Evolutionary conservation across 2,329 filamentous ascomycete genomes (phyloP), one percentile per base, ranked within the genome.

Genomic region (Epichloe uncinata): DNA sequence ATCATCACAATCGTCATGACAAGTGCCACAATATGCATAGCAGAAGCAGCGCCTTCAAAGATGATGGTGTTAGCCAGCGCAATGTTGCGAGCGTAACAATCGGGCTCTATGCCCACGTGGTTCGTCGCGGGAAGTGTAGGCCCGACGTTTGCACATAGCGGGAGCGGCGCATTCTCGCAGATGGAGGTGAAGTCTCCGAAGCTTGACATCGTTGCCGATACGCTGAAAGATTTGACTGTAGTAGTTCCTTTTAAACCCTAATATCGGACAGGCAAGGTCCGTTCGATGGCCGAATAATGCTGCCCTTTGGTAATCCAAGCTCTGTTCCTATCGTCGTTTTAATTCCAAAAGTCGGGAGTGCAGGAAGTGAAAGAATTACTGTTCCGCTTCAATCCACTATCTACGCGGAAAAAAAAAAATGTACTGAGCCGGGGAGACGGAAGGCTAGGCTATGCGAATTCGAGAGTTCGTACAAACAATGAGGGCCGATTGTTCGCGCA

Each of bases 61-160:
- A 98, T 98, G 71, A 97, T 91, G 40, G 93, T 98, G 71, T 98
- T 98, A 58, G 90, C 93, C 57, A 97, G 70, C 69, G 96, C 90
- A 67, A 98, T 91, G 61, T 93, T 94, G 52, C 93, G 83, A 52
- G 93, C 87, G 71, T 91, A 97, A 74, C 93, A 98, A 62, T 82
- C 80, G 51, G 93, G 82, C 66, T 95, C 84, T 56, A 96, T 93
- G 58, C 89, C 87, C 12, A 83, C 78, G 51, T 78, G 76, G 57
- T 75, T 78, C 20, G 80, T 77, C 56, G 88, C 80, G 35, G 77
- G 73, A 33, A 81, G 81, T 59, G 84, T 79, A 43, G 84, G 78
- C 16, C 93, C 93, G 58, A 98, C 79, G 50, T 89, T 77, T 48
- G 87, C 81, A 70, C 93, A 98, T 61, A 97, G 71, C 52, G 93